These are phyloP conservation scores for Pseudoscleropodium purum DNA, from an alignment of 225 moss, liverwort and hornwort genomes.

Conservation along the genomic window DNA sequence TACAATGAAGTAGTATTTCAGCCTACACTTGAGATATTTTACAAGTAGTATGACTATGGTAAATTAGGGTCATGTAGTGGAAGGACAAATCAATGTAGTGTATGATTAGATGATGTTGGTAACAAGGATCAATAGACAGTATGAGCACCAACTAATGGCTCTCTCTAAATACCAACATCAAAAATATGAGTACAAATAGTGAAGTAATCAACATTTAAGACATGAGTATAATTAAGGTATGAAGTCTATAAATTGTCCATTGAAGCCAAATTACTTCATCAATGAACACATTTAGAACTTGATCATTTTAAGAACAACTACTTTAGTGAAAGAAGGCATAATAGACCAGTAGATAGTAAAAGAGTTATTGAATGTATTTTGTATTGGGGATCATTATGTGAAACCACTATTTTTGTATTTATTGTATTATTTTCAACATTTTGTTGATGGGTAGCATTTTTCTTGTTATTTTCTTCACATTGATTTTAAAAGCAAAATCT, in stretches of 20 bases:
- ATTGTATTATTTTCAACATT: background rate
- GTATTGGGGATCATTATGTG: fast-evolving
- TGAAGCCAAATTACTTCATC: no score
- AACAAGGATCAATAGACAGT: background rate
- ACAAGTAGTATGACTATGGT: no score
- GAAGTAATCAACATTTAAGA: background rate
- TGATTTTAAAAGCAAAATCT: background rate
- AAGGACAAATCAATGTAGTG: background rate
- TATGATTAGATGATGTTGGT: background rate
- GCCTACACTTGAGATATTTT: background rate
- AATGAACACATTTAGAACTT: no score
- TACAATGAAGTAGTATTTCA: background rate
- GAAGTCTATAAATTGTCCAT: no score
- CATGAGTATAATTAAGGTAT: no score
- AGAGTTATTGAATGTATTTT: background rate
- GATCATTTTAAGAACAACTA: no score
- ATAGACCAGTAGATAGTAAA: background rate
- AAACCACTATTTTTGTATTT: background rate
- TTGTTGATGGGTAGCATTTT: background rate
- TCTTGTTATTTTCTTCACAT: background rate
- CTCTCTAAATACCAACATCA: no score
- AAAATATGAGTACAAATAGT: background rate
- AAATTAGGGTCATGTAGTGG: background rate
- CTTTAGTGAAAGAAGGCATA: background rate
- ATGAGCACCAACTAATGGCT: background rate